These are phyloP conservation scores for Phytophthora idaei DNA, from an alignment of 352 stramenopile species.

Conservation along the genomic window DNA sequence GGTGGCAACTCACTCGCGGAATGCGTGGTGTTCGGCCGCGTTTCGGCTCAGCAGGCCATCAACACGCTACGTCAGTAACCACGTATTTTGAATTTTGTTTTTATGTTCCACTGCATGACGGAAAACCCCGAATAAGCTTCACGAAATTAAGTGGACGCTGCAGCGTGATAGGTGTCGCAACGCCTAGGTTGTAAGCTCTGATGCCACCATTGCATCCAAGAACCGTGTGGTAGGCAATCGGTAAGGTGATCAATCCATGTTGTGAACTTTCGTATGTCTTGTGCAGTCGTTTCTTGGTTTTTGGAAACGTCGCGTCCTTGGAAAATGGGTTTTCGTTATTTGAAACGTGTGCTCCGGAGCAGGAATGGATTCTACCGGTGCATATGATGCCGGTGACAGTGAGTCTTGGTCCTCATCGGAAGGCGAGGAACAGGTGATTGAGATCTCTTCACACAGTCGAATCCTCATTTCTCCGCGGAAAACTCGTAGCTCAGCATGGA, in stretches of 20 bases:
- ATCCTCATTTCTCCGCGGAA: constrained; percentile 67
- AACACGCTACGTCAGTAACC: constrained; percentile 41
- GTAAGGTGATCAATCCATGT: too few relatives aligned
- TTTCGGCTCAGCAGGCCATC: constrained; percentile 65
- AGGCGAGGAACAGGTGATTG: constrained; percentile 53
- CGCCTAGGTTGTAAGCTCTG: too few relatives aligned
- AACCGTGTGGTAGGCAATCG: too few relatives aligned
- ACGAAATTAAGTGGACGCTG: too few relatives aligned
- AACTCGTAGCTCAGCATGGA: constrained; percentile 19
- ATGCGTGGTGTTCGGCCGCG: constrained; percentile 92
- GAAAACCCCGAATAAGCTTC: too few relatives aligned
- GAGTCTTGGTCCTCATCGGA: constrained; percentile 32
- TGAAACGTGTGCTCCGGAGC: constrained; percentile 7
- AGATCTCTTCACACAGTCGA: constrained; percentile 63
- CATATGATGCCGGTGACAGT: constrained; percentile 21
- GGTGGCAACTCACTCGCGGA: constrained; percentile 94
- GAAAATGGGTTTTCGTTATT: constrained; percentile 23
- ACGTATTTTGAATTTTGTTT: constrained; percentile 10
- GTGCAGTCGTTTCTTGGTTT: constrained; percentile 20
- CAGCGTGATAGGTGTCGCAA: too few relatives aligned
- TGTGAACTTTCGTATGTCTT: neutral
- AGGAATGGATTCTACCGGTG: constrained; percentile 29
- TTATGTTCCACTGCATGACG: neutral
- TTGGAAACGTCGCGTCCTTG: constrained; percentile 30
- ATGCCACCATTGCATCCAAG: too few relatives aligned